Conservation (phyloP, 768 basidiomycete species). For the Antrodiella citrinella region DNA sequence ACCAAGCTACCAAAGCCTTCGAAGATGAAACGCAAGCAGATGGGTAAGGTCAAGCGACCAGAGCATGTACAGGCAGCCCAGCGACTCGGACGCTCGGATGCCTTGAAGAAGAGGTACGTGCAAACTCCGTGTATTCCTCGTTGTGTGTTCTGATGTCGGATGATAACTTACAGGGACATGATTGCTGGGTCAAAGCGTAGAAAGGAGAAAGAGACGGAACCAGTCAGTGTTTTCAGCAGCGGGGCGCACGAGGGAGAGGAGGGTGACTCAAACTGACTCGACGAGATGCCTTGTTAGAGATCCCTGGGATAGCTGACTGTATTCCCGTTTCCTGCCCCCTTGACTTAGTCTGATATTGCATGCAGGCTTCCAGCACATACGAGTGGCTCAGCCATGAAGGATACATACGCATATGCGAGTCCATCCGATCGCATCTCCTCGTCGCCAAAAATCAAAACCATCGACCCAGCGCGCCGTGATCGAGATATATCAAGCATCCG, state of each 20-base stretch:
- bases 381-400: background rate
- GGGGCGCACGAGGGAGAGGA: background rate
- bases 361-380: background rate
- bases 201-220: slow-evolving; percentile 29
- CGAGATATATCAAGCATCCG: background rate
- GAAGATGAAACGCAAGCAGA: slow-evolving; percentile 75
- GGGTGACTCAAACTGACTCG: background rate
- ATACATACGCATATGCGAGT: background rate
- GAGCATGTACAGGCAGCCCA: slow-evolving; percentile 68
- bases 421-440: background rate
- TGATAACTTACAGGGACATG: slow-evolving; percentile 54
- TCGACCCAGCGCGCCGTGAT: too few relatives aligned
- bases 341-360: background rate
- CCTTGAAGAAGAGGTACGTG: slow-evolving; percentile 62
- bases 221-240: background rate
- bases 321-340: background rate
- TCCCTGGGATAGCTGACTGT: background rate
- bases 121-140: background rate
- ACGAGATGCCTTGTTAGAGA: background rate
- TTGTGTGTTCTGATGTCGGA: slow-evolving; percentile 8
- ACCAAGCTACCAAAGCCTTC: slow-evolving; percentile 89
- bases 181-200: slow-evolving; percentile 65
- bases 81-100: slow-evolving; percentile 58
- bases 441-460: too few relatives aligned
- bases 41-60: slow-evolving; percentile 79